A percentile compares a stretch with the other conserved stretches of the same genome.
These are phyloP conservation scores for Cladorrhinum sp. DNA, from an alignment of 2,329 filamentous ascomycete species.

Conservation along the genomic window DNA sequence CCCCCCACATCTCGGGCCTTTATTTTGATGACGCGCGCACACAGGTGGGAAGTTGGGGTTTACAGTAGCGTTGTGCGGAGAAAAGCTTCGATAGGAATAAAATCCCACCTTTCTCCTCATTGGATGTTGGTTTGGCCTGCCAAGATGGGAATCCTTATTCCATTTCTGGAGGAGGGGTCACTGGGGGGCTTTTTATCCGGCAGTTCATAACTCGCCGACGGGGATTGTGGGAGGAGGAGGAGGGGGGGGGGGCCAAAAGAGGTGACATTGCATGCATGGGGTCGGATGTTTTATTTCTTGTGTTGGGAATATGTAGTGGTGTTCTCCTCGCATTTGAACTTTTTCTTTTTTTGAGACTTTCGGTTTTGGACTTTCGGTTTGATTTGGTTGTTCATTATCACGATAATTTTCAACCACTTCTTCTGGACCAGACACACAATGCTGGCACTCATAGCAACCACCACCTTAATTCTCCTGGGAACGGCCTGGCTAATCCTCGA, in stretches of 20 bases:
- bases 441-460: not conserved
- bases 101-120: not conserved
- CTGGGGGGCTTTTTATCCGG: not conserved
- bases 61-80: not conserved
- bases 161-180: not conserved
- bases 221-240: not conserved
- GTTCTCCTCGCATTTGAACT: no score
- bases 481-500: not conserved
- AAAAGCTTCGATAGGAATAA: not conserved
- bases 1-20: not conserved
- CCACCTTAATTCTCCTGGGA: not conserved
- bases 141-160: not conserved
- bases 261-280: not conserved
- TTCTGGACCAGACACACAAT: no score
- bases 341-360: not conserved
- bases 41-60: not conserved
- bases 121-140: not conserved
- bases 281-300: not conserved
- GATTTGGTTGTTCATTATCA: not conserved
- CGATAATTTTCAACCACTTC: no score
- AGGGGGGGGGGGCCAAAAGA: not conserved
- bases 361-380: not conserved
- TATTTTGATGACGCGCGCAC: not conserved
- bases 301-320: not conserved
- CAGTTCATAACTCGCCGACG: not conserved